Conservation (phyloP, 352 stramenopile genomes). For the Phytopythium aichiense region DNA sequence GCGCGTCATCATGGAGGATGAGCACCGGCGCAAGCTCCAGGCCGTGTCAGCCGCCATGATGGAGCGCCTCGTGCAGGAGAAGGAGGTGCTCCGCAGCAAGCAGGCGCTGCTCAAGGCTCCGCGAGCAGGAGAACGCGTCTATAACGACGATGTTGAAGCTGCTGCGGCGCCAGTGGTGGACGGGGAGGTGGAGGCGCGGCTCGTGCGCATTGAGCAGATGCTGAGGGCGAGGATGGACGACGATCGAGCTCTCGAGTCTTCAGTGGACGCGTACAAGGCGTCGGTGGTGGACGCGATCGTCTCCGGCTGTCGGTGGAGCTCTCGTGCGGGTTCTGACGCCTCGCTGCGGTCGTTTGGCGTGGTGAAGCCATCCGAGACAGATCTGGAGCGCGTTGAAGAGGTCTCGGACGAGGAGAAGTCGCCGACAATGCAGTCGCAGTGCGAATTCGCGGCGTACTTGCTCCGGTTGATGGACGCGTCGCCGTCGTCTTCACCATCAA, state of each 20-base stretch:
- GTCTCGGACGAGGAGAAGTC: slow-evolving; percentile 15
- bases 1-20: slow-evolving; percentile 35
- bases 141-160: not conserved
- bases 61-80: slow-evolving; percentile 47
- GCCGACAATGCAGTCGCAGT: slow-evolving; percentile 23
- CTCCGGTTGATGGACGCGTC: slow-evolving; percentile 14
- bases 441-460: slow-evolving; percentile 28
- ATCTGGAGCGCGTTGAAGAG: not conserved
- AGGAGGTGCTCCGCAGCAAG: slow-evolving; percentile 36
- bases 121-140: not conserved
- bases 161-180: not conserved
- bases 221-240: slow-evolving; percentile 2
- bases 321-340: not conserved
- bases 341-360: slow-evolving; percentile 14
- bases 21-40: slow-evolving; percentile 42
- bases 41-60: slow-evolving; percentile 45
- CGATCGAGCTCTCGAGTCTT: not conserved
- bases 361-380: slow-evolving; percentile 6
- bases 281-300: slow-evolving; percentile 20
- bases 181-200: slow-evolving; percentile 10
- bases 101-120: slow-evolving; percentile 17
- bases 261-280: slow-evolving; percentile 12
- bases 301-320: slow-evolving; percentile 18
- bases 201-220: slow-evolving; percentile 19
- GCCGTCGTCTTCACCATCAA: slow-evolving; percentile 6